phyloP scores from a whole-genome alignment of 371 early-diverging fungal species.

The Coemansia sp. region DNA sequence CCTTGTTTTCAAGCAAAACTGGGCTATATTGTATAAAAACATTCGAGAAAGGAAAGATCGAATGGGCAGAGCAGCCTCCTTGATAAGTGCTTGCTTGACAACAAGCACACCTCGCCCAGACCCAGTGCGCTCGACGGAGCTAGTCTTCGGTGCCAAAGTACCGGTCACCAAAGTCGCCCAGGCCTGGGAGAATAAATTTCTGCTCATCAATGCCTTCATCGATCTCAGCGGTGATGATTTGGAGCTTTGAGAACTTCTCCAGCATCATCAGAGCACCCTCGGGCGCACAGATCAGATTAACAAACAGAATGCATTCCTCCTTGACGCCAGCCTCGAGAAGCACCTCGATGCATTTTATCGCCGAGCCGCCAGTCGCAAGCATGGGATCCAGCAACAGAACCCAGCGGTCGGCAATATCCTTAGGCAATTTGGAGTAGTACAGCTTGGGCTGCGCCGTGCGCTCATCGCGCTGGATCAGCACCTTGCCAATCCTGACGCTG shows the following conservation, averaged over 20 bases:
- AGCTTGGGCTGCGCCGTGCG: constrained; percentile 88
- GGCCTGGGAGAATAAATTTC: constrained; percentile 90
- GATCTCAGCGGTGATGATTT: constrained; percentile 82
- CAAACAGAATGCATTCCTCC: constrained; percentile 81
- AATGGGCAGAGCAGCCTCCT: no score
- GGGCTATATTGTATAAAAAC: no score
- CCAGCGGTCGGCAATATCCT: constrained; percentile 80
- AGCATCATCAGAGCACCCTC: constrained; percentile 82
- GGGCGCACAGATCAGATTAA: constrained; percentile 79
- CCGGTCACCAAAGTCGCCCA: constrained; percentile 91
- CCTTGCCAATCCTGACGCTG: constrained; percentile 91
- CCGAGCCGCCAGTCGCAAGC: constrained; percentile 96
- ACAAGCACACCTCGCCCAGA: neutral
- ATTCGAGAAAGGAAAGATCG: no score
- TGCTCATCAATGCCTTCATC: constrained; percentile 80
- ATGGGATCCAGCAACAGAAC: constrained; percentile 90
- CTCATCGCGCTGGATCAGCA: constrained; percentile 93
- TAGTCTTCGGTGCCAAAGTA: constrained; percentile 62
- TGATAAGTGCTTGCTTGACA: no score
- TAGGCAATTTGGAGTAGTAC: constrained; percentile 89
- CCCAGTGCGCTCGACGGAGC: neutral
- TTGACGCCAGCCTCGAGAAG: constrained; percentile 81
- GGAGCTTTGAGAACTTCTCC: constrained; percentile 70
- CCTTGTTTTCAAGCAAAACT: no score
- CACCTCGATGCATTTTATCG: constrained; percentile 87